Evolutionary conservation across 139 green algal genomes (phyloP).

Genomic region (Chlamydomonas sp.): DNA sequence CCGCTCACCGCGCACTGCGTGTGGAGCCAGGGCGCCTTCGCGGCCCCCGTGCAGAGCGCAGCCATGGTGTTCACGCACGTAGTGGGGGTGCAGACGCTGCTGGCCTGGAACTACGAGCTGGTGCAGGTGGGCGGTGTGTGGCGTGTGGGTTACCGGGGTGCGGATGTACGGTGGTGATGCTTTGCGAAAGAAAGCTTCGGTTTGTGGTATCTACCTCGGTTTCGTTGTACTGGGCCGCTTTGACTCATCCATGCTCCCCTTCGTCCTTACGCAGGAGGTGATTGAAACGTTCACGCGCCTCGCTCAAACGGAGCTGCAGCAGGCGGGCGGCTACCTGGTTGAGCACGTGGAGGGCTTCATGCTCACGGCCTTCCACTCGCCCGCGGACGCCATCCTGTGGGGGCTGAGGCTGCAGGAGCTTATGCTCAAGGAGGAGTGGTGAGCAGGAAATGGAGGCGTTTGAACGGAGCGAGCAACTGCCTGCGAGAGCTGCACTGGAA

Average conservation of each 20-base stretch:
- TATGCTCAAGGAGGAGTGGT: conserved; percentile 49
- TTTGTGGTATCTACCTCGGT: too few relatives aligned
- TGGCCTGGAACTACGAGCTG: conserved; percentile 48
- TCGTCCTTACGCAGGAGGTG: neutral
- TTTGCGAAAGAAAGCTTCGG: too few relatives aligned
- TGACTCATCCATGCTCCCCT: neutral
- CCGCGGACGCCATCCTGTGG: conserved; percentile 49
- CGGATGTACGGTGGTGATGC: neutral
- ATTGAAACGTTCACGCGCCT: conserved; percentile 39
- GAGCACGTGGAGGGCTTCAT: conserved; percentile 54
- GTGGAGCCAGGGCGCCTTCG: conserved; percentile 33
- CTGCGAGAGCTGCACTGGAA: too few relatives aligned
- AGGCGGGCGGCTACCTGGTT: conserved; percentile 35
- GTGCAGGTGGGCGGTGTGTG: conserved; percentile 8
- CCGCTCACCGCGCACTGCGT: conserved; percentile 6
- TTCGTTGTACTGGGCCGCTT: too few relatives aligned
- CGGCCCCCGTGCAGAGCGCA: conserved; percentile 37
- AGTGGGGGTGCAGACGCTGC: conserved; percentile 48
- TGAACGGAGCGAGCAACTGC: too few relatives aligned
- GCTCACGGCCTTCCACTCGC: conserved; percentile 42
- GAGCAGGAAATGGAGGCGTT: neutral
- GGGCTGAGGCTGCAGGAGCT: conserved; percentile 46
- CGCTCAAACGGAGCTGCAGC: conserved; percentile 42
- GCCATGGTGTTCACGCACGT: conserved; percentile 54
- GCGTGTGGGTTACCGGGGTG: neutral